Percentiles rank a stretch among this genome's conserved stretches.
These are phyloP conservation scores for Beta macrorhiza DNA, from an alignment of 179 eudicot genomes.

Conservation along the genomic window DNA sequence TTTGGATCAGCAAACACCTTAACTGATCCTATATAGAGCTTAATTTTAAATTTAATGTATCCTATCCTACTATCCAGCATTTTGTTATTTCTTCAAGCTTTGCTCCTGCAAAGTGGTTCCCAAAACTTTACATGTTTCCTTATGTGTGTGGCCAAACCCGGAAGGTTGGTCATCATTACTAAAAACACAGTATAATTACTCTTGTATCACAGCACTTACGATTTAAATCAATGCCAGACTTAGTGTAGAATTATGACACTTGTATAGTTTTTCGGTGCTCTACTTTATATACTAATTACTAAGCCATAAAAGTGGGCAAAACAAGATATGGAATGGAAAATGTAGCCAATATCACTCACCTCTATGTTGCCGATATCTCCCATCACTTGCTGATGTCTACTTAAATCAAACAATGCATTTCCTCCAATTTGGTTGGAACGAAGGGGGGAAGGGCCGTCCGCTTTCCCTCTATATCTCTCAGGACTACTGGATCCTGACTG, in stretches of 20 bases:
- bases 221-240: neutral
- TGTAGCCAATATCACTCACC: conserved; percentile 39
- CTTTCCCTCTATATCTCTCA: conserved; percentile 33
- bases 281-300: neutral
- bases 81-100: neutral
- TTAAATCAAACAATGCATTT: conserved; percentile 33
- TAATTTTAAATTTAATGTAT: neutral
- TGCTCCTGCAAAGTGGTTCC: neutral
- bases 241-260: neutral
- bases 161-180: neutral
- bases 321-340: neutral
- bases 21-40: neutral
- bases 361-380: conserved; percentile 68
- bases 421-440: conserved; percentile 36
- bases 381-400: conserved; percentile 50
- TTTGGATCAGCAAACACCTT: neutral
- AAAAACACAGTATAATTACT: neutral
- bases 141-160: neutral
- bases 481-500: conserved; percentile 48
- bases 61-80: neutral
- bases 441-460: conserved; percentile 42
- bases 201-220: neutral
- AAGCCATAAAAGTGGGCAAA: neutral
- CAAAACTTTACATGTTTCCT: neutral
- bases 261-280: too few species aligned